Conservation (phyloP, 2,329 filamentous ascomycete species). For the Phoma sp. region DNA sequence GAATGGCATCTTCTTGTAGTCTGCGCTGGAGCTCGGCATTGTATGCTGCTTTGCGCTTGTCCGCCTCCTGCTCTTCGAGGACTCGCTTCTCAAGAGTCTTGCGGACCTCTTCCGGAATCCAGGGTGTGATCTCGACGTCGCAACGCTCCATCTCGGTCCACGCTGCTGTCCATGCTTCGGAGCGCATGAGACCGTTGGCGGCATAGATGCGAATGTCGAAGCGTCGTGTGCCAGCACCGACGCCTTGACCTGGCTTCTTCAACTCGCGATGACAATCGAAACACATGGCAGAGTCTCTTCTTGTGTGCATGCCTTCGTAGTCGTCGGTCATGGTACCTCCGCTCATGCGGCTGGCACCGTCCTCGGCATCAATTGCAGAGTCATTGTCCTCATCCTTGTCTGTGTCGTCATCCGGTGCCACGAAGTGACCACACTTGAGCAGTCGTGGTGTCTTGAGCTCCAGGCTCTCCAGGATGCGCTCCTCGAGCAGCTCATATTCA, state of each 20-base stretch:
- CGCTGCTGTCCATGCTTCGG: conserved; percentile 89
- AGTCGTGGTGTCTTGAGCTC: conserved; percentile 75
- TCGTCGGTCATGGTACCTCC: conserved; percentile 45
- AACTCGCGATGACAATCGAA: conserved; percentile 56
- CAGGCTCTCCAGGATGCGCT: conserved; percentile 76
- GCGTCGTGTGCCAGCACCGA: conserved; percentile 57
- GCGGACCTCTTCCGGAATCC: conserved; percentile 66
- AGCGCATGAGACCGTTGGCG: conserved; percentile 91
- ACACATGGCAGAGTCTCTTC: conserved; percentile 53
- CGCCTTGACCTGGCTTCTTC: conserved; percentile 44
- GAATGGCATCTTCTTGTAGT: conserved; percentile 42
- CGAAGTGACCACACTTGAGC: conserved; percentile 78
- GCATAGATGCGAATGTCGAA: conserved; percentile 91
- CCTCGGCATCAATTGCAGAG: conserved; percentile 46
- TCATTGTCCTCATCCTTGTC: conserved; percentile 51
- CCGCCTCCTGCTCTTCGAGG: conserved; percentile 51
- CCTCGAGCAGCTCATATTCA: conserved; percentile 81
- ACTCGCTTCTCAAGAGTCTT: conserved; percentile 65
- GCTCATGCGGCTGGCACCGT: conserved; percentile 46
- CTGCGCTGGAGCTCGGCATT: conserved; percentile 42
- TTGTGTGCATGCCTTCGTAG: conserved; percentile 30
- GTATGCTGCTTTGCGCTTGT: conserved; percentile 38
- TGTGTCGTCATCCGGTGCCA: conserved; percentile 49
- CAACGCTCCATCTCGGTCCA: conserved; percentile 99
- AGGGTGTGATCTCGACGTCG: conserved; percentile 87